Evolutionary conservation across 257 asterid species (phyloP), one percentile per base, ranked within the genome.

Genomic region (Primulina eburnea): DNA sequence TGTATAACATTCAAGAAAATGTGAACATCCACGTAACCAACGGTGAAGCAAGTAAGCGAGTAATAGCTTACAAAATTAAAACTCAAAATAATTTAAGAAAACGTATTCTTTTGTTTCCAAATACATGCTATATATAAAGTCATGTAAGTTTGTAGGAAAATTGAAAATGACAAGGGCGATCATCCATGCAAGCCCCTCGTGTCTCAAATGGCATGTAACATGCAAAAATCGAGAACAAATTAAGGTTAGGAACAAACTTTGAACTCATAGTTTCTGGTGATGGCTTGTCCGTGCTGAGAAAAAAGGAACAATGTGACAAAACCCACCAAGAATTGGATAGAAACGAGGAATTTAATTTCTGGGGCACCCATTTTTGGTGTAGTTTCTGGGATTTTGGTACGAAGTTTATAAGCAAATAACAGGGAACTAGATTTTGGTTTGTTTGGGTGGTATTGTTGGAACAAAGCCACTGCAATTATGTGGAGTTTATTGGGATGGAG

Each of bases 231-330:
- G 24, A n/a, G 4, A 38, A 18, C 1, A n/a, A 14, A 64, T 16
- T 24, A 24, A 24, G 26, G 26, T 72, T 20, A 3, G 4, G 4
- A 14, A 34, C 65, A 4, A 77, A 85, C 87, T 21, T 85, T 70
- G 73, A 85, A 82, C 64, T 80, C 75, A 62, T 85, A 85, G 58
- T 71, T 83, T 68, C 86, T 73, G 28, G 85, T 85, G 53, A 10
- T 16, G 60, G 82, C 85, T 53, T 73, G 70, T 33, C 80, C 79
- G 20, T 28, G 74, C 20, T 71, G 81, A 35, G 83, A 74, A 62
- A 79, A 56, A 0, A 64, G 50, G 47, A 50, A 56, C 62, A 77
- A 35, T 10, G 74, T 33, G n/a, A 77, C 57, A 58, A 71, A 73
- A 32, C 67, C 47, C 28, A 68, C 62, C 52, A 75, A 75, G 6